phyloP scores from a whole-genome alignment of 108 stramenopile genomes.

The Nitzschia inconspicua region DNA sequence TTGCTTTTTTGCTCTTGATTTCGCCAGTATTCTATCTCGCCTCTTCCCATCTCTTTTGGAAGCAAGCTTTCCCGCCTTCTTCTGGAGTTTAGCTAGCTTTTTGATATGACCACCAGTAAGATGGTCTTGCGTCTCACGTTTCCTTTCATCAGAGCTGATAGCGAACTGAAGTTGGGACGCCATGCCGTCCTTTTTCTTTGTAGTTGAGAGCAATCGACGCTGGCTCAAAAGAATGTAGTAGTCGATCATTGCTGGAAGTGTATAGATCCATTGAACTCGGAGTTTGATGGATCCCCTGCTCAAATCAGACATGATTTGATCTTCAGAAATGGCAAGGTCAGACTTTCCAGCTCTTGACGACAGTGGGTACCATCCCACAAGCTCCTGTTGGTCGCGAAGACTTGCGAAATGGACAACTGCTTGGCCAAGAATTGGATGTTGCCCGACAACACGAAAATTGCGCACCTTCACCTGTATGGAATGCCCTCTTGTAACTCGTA shows the following conservation, averaged over 20 bases:
- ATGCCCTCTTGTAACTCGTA: conserved; percentile 55
- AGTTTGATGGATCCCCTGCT: conserved; percentile 77
- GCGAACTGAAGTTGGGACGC: conserved; percentile 42
- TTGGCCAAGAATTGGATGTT: conserved; percentile 58
- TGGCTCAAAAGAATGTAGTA: conserved; percentile 71
- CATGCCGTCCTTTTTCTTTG: conserved; percentile 50
- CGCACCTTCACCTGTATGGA: conserved; percentile 49
- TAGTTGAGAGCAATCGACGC: conserved; percentile 40
- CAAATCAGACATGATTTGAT: conserved; percentile 40
- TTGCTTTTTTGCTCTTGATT: conserved; percentile 4
- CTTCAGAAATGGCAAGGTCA: conserved; percentile 45
- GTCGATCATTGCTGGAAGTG: conserved; percentile 52
- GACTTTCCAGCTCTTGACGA: conserved; percentile 65
- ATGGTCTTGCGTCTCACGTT: conserved; percentile 33
- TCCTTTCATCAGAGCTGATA: conserved; percentile 37
- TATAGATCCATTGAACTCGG: conserved; percentile 80
- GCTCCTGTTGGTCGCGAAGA: conserved; percentile 65
- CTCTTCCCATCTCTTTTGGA: neutral
- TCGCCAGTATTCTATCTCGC: neutral
- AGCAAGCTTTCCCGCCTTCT: neutral
- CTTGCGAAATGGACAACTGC: conserved; percentile 68
- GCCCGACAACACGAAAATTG: conserved; percentile 50
- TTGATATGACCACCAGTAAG: conserved; percentile 14
- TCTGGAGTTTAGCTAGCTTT: conserved; percentile 19
- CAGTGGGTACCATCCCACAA: conserved; percentile 87